Evolutionary conservation across 2,329 filamentous ascomycete species (phyloP).

Genomic region (Hypoxylon sp.): DNA sequence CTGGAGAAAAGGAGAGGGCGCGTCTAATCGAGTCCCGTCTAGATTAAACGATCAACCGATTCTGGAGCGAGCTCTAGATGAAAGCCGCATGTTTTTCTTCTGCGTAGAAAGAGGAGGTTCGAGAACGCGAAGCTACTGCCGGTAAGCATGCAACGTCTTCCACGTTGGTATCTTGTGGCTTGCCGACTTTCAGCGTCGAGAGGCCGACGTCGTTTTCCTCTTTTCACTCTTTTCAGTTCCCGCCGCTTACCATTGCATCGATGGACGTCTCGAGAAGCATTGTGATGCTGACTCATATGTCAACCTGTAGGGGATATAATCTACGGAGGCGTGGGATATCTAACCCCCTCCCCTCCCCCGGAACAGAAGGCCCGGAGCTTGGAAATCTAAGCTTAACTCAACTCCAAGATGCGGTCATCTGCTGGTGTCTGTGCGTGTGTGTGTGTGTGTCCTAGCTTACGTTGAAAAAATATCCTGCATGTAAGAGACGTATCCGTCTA

Average conservation of each 20-base stretch:
- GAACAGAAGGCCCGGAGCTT: not conserved
- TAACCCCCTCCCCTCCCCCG: no score
- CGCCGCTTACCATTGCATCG: not conserved
- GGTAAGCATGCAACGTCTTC: constrained; percentile 15
- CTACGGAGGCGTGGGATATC: not conserved
- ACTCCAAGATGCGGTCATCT: not conserved
- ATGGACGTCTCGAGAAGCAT: constrained; percentile 1
- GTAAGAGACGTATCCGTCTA: constrained; percentile 6
- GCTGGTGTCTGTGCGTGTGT: no score
- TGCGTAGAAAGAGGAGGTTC: not conserved
- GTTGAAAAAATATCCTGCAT: not conserved
- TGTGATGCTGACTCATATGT: constrained; percentile 18
- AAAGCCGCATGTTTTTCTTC: constrained; percentile 4
- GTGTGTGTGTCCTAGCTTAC: not conserved
- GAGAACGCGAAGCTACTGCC: constrained; percentile 2
- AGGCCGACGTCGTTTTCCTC: not conserved
- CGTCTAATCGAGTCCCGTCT: constrained; percentile 9
- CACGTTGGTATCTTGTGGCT: constrained; percentile 2
- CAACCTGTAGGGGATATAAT: not conserved
- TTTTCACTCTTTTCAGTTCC: no score
- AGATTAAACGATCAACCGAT: constrained; percentile 1
- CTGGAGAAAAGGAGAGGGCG: not conserved
- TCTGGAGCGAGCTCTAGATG: constrained; percentile 1
- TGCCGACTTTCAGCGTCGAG: not conserved
- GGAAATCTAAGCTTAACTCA: constrained; percentile 1